Percentiles rank a stretch among this genome's conserved stretches.
These are phyloP conservation scores for Moesziomyces globuligerus DNA, from an alignment of 1,284 basidiomycete species.

Conservation along the genomic window DNA sequence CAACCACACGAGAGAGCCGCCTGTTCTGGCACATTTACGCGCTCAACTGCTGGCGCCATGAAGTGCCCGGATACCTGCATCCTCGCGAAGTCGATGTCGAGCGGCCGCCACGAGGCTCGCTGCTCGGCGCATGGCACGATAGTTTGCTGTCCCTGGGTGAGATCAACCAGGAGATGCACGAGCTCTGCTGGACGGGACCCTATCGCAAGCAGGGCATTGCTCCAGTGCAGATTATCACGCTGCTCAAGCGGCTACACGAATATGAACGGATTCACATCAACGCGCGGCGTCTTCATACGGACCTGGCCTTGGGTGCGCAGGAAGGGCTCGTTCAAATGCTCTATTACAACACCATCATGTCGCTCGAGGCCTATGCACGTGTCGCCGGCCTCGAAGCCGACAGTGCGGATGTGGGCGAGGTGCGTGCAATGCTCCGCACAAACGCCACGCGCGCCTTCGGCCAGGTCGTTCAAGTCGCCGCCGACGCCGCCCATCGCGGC, in stretches of 20 bases:
- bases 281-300: background rate
- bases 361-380: background rate
- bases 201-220: background rate
- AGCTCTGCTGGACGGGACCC: background rate
- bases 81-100: background rate
- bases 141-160: background rate
- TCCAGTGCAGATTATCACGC: background rate
- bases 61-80: background rate
- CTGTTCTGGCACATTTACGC: background rate
- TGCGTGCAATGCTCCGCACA: background rate
- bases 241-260: background rate
- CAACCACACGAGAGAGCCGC: background rate
- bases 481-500: background rate
- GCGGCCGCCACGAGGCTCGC: too few relatives aligned
- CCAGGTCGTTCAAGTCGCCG: background rate
- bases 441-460: background rate
- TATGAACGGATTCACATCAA: background rate
- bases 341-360: background rate
- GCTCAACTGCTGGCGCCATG: background rate
- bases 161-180: background rate
- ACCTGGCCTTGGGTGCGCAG: background rate
- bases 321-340: background rate
- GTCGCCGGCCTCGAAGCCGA: background rate
- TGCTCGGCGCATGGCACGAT: background rate
- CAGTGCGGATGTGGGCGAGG: background rate